Evolutionary conservation across 2,329 filamentous ascomycete species (phyloP).

Genomic region (Fusarium liriodendri): DNA sequence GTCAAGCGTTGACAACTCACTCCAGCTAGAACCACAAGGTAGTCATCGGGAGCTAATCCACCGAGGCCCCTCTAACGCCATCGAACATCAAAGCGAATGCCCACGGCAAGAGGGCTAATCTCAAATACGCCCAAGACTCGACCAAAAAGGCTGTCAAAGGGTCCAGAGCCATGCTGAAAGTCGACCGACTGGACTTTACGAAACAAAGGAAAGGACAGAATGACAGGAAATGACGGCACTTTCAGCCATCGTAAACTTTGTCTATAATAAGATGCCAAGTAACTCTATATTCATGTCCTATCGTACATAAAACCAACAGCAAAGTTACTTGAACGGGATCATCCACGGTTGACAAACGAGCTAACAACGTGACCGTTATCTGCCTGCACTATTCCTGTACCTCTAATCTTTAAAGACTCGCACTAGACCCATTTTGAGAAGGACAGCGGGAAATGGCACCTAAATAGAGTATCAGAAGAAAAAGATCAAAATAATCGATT

Average conservation of each 20-base stretch:
- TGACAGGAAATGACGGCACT: background rate
- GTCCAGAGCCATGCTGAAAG: background rate
- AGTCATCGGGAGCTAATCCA: background rate
- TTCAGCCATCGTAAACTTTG: background rate
- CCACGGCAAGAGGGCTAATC: background rate
- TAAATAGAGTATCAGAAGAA: background rate
- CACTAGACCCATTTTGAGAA: background rate
- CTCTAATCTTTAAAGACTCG: background rate
- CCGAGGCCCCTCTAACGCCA: background rate
- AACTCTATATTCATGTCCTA: background rate
- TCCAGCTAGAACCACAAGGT: background rate
- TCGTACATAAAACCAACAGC: background rate
- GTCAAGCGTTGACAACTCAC: background rate
- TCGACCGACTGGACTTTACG: background rate
- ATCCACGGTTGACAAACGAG: background rate
- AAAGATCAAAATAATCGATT: background rate
- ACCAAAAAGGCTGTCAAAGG: background rate
- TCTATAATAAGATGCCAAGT: background rate
- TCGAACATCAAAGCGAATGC: background rate
- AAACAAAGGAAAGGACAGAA: background rate
- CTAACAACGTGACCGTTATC: background rate
- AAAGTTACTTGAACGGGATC: background rate
- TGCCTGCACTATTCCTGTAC: background rate
- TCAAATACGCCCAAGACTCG: background rate
- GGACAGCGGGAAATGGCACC: background rate